phyloP scores from a whole-genome alignment of 1,284 basidiomycete species.

The Leccinum insolens region DNA sequence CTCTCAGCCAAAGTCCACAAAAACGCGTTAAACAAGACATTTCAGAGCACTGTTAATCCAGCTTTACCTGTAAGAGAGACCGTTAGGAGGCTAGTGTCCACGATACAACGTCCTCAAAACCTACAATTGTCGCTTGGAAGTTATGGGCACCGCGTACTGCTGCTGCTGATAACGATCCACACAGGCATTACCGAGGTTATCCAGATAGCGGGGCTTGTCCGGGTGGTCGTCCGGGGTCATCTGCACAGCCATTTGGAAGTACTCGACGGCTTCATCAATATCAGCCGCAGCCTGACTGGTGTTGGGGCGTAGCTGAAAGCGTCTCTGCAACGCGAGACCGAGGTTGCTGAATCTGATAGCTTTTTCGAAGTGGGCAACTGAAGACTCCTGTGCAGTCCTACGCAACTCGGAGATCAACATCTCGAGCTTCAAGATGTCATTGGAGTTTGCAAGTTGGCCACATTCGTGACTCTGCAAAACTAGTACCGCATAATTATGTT shows the following conservation, averaged over 20 bases:
- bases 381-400: not conserved
- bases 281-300: not conserved
- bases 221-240: not conserved
- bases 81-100: not conserved
- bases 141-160: not conserved
- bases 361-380: not conserved
- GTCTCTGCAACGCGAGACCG: constrained; percentile 2
- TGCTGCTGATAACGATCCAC: not conserved
- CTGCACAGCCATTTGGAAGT: not conserved
- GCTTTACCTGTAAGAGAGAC: not conserved
- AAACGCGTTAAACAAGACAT: not conserved
- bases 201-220: constrained; percentile 2
- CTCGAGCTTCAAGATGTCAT: constrained; percentile 4
- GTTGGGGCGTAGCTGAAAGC: not conserved
- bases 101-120: not conserved
- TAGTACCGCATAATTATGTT: constrained; percentile 5
- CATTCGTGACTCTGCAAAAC: constrained; percentile 6
- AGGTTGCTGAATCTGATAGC: constrained; percentile 7
- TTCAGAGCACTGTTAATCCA: too few species aligned
- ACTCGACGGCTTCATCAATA: not conserved
- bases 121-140: not conserved
- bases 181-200: not conserved
- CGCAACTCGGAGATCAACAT: constrained; percentile 6
- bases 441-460: not conserved
- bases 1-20: too few species aligned